Conservation (phyloP, 495 filamentous ascomycete species). For the Bombardia bombarda region DNA sequence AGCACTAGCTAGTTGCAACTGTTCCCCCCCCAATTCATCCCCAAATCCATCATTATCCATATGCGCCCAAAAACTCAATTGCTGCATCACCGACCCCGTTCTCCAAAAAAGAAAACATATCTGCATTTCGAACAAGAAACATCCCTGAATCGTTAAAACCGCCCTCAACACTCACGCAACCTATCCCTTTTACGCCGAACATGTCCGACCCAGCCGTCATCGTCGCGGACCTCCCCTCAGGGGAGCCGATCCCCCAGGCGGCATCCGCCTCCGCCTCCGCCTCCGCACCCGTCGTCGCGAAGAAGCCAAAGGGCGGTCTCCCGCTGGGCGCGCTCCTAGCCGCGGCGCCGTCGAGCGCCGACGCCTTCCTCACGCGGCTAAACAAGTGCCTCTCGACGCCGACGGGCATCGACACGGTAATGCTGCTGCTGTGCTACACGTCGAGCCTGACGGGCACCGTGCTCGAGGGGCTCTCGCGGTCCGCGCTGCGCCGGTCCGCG, state of each 20-base stretch:
- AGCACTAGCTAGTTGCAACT: no score
- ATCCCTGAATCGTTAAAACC: no score
- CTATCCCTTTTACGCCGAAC: not conserved
- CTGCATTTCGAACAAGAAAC: no score
- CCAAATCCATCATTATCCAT: no score
- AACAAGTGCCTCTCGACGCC: constrained; percentile 51
- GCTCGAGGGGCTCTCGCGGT: constrained; percentile 26
- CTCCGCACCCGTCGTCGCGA: constrained; percentile 12
- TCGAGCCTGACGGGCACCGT: constrained; percentile 40
- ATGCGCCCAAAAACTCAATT: no score
- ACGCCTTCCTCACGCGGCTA: constrained; percentile 44
- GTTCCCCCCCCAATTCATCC: no score
- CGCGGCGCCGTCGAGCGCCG: constrained; percentile 30
- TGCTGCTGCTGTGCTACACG: constrained; percentile 59
- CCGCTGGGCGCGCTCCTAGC: constrained; percentile 19
- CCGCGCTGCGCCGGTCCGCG: constrained; percentile 30
- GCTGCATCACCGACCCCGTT: no score
- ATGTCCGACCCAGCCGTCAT: not conserved
- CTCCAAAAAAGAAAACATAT: no score
- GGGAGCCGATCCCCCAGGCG: constrained; percentile 13
- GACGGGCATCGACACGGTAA: constrained; percentile 51
- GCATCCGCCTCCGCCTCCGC: not conserved
- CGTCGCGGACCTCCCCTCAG: constrained; percentile 25
- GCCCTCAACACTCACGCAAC: not conserved
- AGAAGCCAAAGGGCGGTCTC: constrained; percentile 16